Conservation (phyloP, 257 asterid genomes). For the Handroanthus guayacan region DNA sequence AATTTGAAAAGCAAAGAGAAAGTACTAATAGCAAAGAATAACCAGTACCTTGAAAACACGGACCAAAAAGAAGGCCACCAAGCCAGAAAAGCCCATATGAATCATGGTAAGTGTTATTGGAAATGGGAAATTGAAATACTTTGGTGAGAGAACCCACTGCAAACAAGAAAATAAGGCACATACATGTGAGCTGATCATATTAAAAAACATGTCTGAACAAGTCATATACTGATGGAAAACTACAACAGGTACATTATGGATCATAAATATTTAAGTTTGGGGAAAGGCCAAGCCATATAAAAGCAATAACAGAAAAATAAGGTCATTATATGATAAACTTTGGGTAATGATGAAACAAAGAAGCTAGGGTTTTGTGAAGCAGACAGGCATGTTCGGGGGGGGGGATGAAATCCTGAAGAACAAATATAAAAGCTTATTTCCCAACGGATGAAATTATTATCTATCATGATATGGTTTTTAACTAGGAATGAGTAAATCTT, state of each 20-base stretch:
- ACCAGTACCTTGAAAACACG: conserved; percentile 84
- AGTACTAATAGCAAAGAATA: conserved; percentile 26
- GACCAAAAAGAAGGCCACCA: conserved; percentile 87
- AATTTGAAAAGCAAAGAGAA: conserved; percentile 1
- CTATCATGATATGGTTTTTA: conserved; percentile 1
- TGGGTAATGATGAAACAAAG: conserved; percentile 13
- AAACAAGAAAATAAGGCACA: conserved; percentile 37
- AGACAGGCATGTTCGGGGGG: background rate
- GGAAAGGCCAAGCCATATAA: conserved; percentile 1
- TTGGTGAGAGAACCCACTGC: conserved; percentile 99
- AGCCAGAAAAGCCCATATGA: conserved; percentile 97
- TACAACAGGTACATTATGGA: conserved; percentile 7
- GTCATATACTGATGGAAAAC: conserved; percentile 27
- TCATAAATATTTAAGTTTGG: background rate
- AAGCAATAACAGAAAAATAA: conserved; percentile 1
- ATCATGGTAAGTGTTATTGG: conserved; percentile 98
- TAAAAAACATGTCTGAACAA: conserved; percentile 15
- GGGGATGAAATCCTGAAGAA: background rate
- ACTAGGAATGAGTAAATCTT: background rate
- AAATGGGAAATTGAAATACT: conserved; percentile 92
- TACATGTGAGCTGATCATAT: conserved; percentile 23
- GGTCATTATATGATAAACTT: background rate
- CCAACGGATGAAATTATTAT: conserved; percentile 25
- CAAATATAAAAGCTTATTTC: conserved; percentile 6
- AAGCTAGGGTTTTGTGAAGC: conserved; percentile 11